Evolutionary conservation across 768 basidiomycete species (phyloP).

Genomic region (Butyriboletus loyo): DNA sequence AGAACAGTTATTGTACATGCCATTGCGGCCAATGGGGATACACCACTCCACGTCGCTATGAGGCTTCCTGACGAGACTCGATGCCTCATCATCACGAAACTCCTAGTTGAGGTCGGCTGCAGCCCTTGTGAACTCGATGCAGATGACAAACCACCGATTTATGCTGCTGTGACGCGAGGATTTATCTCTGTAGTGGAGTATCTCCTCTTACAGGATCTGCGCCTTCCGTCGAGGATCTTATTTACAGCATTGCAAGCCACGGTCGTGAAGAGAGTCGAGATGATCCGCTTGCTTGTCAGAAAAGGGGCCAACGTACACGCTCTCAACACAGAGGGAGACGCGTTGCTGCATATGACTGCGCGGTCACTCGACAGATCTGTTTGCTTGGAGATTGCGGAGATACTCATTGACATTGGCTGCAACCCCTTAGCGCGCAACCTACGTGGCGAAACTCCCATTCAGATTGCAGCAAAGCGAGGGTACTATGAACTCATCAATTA

Average conservation of each 20-base stretch:
- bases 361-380: neutral
- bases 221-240: neutral
- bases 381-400: neutral
- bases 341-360: neutral
- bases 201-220: neutral
- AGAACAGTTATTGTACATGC: neutral
- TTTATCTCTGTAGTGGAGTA: neutral
- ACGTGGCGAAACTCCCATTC: neutral
- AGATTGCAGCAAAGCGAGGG: neutral
- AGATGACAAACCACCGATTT: neutral
- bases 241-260: neutral
- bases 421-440: neutral
- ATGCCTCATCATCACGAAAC: neutral
- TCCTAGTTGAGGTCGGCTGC: conserved; percentile 1
- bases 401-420: neutral
- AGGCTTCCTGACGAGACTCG: neutral
- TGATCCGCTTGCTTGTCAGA: neutral
- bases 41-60: conserved; percentile 4
- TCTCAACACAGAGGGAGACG: neutral
- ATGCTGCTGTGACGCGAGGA: neutral
- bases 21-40: conserved; percentile 3
- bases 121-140: neutral
- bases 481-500: neutral
- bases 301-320: neutral
- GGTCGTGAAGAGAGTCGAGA: neutral